Evolutionary conservation across 768 basidiomycete species (phyloP), one percentile per base, ranked within the genome.

Genomic region (Boletus pseudopeckii): DNA sequence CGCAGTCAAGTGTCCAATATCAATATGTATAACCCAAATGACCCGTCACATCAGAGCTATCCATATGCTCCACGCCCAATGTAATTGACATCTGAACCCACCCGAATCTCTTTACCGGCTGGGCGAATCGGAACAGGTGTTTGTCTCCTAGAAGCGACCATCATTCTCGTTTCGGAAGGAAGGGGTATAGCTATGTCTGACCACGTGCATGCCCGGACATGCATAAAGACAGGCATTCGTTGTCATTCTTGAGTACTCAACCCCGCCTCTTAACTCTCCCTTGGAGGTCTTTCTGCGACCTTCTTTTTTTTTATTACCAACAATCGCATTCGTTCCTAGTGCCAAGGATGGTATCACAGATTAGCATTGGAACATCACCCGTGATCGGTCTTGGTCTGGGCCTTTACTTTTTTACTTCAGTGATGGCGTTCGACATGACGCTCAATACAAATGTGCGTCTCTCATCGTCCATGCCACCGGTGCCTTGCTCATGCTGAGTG

Each of bases 371-470:
- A n/a, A 7, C 15, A 11, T 36, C 50, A 18, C 33, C 41, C 22
- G 32, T 55, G 55, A 46, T 62, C 55, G 36, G 52, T 57, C 45
- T 64, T 24, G 57, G 52, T 39, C 41, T 65, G 7, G 40, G 50
- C 1, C 34, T 64, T 49, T n/a, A 28, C 43, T 24, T 63, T 24
- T 28, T 26, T 18, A 34, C 50, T 26, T 65, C 55, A 15, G 60
- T 28, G 39, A 56, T 56, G 48, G 67, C 57, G 13, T 67, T 67
- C n/a, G 56, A 67, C 45, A 67, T 67, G 68, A 28, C 56, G 13
- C 42, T 46, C 44, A 63, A 54, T 22, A 52, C 63, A 30, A 67
- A 67, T n/a, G 66, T 67, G 30, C 7, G 65, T 56, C 5, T 50
- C n/a, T n/a, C 10, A 15, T 49, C 0, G 26, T 52, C n/a, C 14